A percentile compares a stretch with the other conserved stretches of the same genome.
These are phyloP conservation scores for Aspergillus campestris DNA, from an alignment of 495 filamentous ascomycete species.

Conservation along the genomic window DNA sequence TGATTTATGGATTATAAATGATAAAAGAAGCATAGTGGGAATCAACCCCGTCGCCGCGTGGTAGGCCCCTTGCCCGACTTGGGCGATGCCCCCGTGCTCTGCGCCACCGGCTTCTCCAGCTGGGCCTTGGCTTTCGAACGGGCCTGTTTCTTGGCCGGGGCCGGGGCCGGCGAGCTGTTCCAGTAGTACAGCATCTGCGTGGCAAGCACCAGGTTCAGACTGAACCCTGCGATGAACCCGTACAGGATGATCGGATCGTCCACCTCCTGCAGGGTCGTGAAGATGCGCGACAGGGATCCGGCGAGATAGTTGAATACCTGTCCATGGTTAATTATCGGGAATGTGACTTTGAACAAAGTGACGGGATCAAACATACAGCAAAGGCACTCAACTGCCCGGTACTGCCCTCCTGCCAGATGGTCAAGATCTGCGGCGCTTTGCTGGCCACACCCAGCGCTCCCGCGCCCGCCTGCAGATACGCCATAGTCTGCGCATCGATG, in stretches of 20 bases:
- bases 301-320: slow-evolving; percentile 97
- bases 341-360: neutral
- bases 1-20: slow-evolving; percentile 3
- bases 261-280: slow-evolving; percentile 93
- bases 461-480: slow-evolving; percentile 75
- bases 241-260: slow-evolving; percentile 92
- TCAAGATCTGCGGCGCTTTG: slow-evolving; percentile 85
- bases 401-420: slow-evolving; percentile 72
- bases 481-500: slow-evolving; percentile 58
- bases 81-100: slow-evolving; percentile 26
- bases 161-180: slow-evolving; percentile 55
- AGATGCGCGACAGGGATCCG: slow-evolving; percentile 87
- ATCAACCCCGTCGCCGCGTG: slow-evolving; percentile 42
- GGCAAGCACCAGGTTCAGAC: slow-evolving; percentile 78
- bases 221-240: slow-evolving; percentile 81
- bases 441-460: slow-evolving; percentile 75
- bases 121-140: slow-evolving; percentile 26
- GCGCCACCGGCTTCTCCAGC: slow-evolving; percentile 17
- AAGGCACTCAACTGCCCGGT: slow-evolving; percentile 96
- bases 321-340: slow-evolving; percentile 3
- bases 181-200: slow-evolving; percentile 95
- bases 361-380: slow-evolving; percentile 53
- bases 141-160: slow-evolving; percentile 31
- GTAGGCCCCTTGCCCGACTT: slow-evolving; percentile 31
- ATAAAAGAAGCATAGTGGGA: slow-evolving; percentile 6